phyloP scores from a whole-genome alignment of 73 alveolate species.

The Durusdinium trenchii region DNA sequence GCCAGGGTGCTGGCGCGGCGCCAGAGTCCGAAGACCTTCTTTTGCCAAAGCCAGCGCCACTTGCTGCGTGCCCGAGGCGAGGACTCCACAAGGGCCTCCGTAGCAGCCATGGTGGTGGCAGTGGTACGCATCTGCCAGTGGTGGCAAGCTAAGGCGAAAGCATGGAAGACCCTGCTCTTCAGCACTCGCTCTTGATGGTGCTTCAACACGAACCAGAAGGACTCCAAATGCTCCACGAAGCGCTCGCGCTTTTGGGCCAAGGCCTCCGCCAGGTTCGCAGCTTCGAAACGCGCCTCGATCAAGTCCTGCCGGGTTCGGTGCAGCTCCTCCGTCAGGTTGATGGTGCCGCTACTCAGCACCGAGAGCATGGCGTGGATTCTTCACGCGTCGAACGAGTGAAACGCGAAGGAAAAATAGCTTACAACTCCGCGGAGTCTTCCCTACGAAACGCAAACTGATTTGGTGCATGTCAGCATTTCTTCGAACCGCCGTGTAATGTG shows the following conservation, averaged over 20 bases:
- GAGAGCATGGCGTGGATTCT: too few species aligned
- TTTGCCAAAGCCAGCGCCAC: slow-evolving; percentile 53
- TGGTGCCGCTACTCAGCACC: slow-evolving; percentile 40
- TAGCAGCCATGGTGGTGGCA: background rate
- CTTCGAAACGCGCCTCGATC: slow-evolving; percentile 3
- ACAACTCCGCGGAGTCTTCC: too few species aligned
- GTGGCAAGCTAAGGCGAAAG: background rate
- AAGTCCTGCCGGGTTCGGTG: slow-evolving; percentile 27
- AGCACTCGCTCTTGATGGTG: background rate
- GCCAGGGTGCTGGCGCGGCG: slow-evolving; percentile 5
- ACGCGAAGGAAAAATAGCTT: too few species aligned
- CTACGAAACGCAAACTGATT: too few species aligned
- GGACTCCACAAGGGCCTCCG: background rate
- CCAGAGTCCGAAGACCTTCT: slow-evolving; percentile 51
- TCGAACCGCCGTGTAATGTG: too few species aligned
- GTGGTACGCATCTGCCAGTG: background rate
- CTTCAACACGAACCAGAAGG: background rate
- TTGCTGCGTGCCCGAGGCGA: slow-evolving; percentile 16
- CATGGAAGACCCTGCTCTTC: slow-evolving; percentile 2
- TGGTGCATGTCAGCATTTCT: too few species aligned
- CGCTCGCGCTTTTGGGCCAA: background rate
- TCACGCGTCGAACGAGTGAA: too few species aligned
- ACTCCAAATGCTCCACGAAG: background rate
- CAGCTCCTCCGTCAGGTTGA: slow-evolving; percentile 34
- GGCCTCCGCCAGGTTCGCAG: background rate